Conservation (phyloP, 768 basidiomycete species). For the Floccularia luteovirens region DNA sequence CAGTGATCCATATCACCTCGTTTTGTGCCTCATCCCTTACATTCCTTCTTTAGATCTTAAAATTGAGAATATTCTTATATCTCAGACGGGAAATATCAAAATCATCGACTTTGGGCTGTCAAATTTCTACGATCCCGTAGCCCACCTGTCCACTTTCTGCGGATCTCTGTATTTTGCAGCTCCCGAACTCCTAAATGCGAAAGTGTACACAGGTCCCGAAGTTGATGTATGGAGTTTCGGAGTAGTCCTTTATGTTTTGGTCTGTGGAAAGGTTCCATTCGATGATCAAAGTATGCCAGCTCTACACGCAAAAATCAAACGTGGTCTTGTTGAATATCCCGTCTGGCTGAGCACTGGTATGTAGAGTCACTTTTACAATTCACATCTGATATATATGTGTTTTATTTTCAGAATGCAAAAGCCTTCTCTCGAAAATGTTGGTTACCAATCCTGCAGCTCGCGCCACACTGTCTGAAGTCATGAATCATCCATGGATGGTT, state of each 20-base stretch:
- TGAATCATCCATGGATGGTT: slow-evolving; percentile 86
- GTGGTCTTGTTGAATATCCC: slow-evolving; percentile 94
- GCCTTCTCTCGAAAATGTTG: slow-evolving; percentile 89
- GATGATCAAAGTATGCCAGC: slow-evolving; percentile 99
- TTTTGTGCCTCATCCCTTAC: background rate
- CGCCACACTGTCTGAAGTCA: slow-evolving; percentile 78
- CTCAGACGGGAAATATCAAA: slow-evolving; percentile 98
- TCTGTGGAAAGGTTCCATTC: slow-evolving; percentile 98
- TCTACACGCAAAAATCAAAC: slow-evolving; percentile 97
- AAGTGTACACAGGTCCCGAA: slow-evolving; percentile 94
- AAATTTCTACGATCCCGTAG: slow-evolving; percentile 81
- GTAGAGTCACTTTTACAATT: slow-evolving; percentile 15
- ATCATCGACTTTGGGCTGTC: slow-evolving; percentile 99
- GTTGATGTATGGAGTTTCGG: slow-evolving; percentile 99
- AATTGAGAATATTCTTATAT: slow-evolving; percentile 99
- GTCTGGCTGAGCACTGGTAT: slow-evolving; percentile 91
- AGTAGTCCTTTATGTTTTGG: slow-evolving; percentile 94
- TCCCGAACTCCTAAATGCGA: slow-evolving; percentile 93
- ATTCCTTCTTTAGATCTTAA: slow-evolving; percentile 63
- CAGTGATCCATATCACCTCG: slow-evolving; percentile 7
- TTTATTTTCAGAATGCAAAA: slow-evolving; percentile 77
- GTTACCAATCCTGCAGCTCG: slow-evolving; percentile 87
- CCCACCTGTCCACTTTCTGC: slow-evolving; percentile 90
- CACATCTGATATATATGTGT: slow-evolving; percentile 7
- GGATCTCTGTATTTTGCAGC: slow-evolving; percentile 98